A percentile compares a stretch with the other conserved stretches of the same genome.
Evolutionary conservation across 352 stramenopile genomes (phyloP).

Genomic region (Pythium dissotocum): DNA sequence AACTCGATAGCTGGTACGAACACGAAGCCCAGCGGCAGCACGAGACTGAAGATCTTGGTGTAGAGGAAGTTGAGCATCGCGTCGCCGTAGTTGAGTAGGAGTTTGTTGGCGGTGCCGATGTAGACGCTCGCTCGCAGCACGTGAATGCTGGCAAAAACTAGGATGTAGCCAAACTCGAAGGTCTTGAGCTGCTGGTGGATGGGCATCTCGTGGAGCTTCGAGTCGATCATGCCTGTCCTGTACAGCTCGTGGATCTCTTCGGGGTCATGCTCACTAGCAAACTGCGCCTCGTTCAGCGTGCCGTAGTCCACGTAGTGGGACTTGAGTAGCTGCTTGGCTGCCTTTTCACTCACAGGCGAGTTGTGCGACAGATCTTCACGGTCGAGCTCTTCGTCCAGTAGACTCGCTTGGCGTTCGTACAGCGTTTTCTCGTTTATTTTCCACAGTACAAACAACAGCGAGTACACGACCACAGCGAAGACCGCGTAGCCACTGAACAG

Average conservation of each 20-base stretch:
- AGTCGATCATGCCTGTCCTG: constrained; percentile 30
- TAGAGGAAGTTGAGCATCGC: constrained; percentile 56
- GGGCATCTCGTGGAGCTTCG: constrained; percentile 49
- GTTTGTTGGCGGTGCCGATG: constrained; percentile 84
- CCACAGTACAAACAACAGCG: constrained; percentile 72
- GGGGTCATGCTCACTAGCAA: constrained; percentile 15
- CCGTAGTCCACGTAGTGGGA: constrained; percentile 31
- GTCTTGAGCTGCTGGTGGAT: constrained; percentile 66
- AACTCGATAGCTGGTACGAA: constrained; percentile 85
- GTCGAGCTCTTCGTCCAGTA: constrained; percentile 3
- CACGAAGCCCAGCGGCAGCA: constrained; percentile 78
- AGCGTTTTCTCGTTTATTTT: constrained; percentile 66
- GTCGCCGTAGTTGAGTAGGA: constrained; percentile 82
- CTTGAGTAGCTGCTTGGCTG: constrained; percentile 30
- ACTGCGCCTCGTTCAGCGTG: constrained; percentile 23
- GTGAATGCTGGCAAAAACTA: constrained; percentile 66
- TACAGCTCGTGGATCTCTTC: constrained; percentile 34
- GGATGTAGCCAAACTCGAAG: constrained; percentile 80
- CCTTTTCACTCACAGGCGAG: constrained; percentile 30
- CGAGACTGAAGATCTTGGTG: constrained; percentile 85
- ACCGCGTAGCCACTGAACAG: constrained; percentile 46
- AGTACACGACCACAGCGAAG: constrained; percentile 50
- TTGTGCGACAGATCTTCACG: constrained; percentile 15
- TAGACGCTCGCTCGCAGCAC: constrained; percentile 79
- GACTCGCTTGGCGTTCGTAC: constrained; percentile 10